Percentiles rank a stretch among this genome's conserved stretches.
These are phyloP conservation scores for Nakazawaea ernobii DNA, from an alignment of 805 yeast genomes.

Conservation along the genomic window DNA sequence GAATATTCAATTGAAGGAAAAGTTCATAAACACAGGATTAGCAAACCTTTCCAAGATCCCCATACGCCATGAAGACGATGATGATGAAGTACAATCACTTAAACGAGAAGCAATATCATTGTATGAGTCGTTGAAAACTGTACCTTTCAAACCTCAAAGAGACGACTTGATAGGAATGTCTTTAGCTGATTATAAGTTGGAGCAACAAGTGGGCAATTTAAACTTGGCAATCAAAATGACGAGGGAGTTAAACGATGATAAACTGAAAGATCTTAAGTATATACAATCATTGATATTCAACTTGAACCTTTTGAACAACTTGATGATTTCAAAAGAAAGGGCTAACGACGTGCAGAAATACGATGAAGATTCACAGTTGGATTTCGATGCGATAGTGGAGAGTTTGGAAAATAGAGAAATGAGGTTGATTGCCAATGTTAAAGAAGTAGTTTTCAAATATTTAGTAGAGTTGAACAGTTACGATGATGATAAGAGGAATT, in stretches of 20 bases:
- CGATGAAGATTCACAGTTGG: neutral
- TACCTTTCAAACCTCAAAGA: constrained; percentile 24
- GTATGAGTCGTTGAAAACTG: constrained; percentile 17
- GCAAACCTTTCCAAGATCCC: neutral
- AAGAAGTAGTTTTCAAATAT: constrained; percentile 22
- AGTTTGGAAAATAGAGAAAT: constrained; percentile 16
- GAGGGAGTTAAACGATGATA: neutral
- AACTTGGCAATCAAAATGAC: constrained; percentile 5
- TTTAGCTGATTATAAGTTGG: constrained; percentile 17
- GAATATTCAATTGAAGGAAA: constrained; percentile 5
- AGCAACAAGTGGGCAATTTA: constrained; percentile 12
- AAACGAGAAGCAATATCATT: constrained; percentile 16
- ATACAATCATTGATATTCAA: constrained; percentile 9
- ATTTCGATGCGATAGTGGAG: constrained; percentile 5
- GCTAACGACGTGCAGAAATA: constrained; percentile 1
- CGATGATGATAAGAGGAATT: constrained; percentile 15
- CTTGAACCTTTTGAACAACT: constrained; percentile 8
- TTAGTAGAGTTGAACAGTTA: constrained; percentile 21
- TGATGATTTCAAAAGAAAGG: constrained; percentile 8
- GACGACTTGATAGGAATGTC: constrained; percentile 23
- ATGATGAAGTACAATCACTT: constrained; percentile 1
- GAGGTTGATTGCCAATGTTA: constrained; percentile 19
- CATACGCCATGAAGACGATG: neutral
- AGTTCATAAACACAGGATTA: constrained; percentile 1
- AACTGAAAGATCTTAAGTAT: neutral